These are phyloP conservation scores for Diaporthe ilicicola DNA, from an alignment of 2,329 filamentous ascomycete species.

Conservation along the genomic window DNA sequence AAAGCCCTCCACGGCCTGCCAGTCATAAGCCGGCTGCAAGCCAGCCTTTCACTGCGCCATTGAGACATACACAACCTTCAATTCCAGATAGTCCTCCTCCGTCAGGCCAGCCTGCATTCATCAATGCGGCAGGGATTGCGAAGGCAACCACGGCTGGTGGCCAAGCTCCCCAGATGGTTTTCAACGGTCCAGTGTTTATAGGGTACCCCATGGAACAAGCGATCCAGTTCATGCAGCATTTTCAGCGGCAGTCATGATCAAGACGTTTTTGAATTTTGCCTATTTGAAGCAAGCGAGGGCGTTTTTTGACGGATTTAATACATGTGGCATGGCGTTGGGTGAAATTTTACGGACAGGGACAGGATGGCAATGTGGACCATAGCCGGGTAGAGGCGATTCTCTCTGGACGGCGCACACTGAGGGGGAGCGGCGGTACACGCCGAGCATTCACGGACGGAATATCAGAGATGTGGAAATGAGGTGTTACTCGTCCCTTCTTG, in stretches of 20 bases:
- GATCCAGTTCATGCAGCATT: conserved; percentile 75
- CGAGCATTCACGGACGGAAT: not conserved
- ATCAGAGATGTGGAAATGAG: not conserved
- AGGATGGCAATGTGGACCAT: not conserved
- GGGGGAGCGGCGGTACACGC: not conserved
- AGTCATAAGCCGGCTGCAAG: conserved; percentile 16
- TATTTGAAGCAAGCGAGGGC: conserved; percentile 28
- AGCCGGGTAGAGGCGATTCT: no score
- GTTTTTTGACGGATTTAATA: conserved; percentile 5
- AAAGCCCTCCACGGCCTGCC: conserved; percentile 20
- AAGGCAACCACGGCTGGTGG: conserved; percentile 42
- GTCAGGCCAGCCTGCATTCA: conserved; percentile 58
- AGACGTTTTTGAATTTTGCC: conserved; percentile 23
- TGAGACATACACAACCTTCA: conserved; percentile 37
- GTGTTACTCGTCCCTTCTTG: not conserved
- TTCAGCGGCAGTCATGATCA: conserved; percentile 45
- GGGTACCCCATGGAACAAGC: conserved; percentile 88
- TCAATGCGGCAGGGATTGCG: conserved; percentile 52
- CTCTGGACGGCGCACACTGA: not conserved
- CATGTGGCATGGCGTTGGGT: conserved; percentile 1
- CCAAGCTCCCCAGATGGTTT: conserved; percentile 74
- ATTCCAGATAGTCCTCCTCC: conserved; percentile 39
- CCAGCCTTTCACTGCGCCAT: conserved; percentile 33
- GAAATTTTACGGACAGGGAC: not conserved
- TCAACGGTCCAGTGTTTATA: conserved; percentile 93